phyloP scores from a whole-genome alignment of 768 basidiomycete species.

The Tulasnella sp. region DNA sequence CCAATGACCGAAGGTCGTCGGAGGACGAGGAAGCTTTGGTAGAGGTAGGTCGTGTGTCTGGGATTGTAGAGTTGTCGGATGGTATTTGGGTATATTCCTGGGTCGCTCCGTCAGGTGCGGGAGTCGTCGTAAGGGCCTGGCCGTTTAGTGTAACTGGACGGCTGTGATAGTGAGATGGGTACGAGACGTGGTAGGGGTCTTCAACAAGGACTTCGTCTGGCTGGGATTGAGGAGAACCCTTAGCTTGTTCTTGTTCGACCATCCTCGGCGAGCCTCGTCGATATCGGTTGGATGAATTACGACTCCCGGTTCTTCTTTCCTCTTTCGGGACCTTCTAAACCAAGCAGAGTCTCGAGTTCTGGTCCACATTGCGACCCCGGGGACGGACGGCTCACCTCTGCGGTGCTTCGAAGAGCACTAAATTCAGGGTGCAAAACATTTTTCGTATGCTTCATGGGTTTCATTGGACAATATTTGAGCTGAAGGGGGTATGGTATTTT shows the following conservation, averaged over 20 bases:
- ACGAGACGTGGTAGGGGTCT: background rate
- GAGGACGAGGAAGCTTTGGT: slow-evolving; percentile 25
- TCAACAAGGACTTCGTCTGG: background rate
- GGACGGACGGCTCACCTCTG: slow-evolving; percentile 1
- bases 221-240: slow-evolving; percentile 4
- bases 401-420: background rate
- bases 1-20: background rate
- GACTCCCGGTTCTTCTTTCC: background rate
- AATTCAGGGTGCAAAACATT: background rate
- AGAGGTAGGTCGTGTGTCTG: background rate
- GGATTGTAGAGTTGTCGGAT: slow-evolving; percentile 1
- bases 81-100: background rate
- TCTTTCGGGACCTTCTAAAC: slow-evolving; percentile 9
- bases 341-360: background rate
- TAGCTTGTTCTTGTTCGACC: background rate
- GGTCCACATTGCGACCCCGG: slow-evolving; percentile 4
- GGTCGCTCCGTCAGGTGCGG: background rate
- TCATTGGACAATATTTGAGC: slow-evolving; percentile 47
- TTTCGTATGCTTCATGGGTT: slow-evolving; percentile 1
- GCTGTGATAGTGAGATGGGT: slow-evolving; percentile 2
- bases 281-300: slow-evolving; percentile 1
- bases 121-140: background rate
- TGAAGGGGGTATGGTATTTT: slow-evolving; percentile 55
- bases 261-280: slow-evolving; percentile 11
- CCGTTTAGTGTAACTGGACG: slow-evolving; percentile 3